These are phyloP conservation scores for Bryum argenteum DNA, from an alignment of 225 moss, liverwort and hornwort genomes.

Conservation along the genomic window DNA sequence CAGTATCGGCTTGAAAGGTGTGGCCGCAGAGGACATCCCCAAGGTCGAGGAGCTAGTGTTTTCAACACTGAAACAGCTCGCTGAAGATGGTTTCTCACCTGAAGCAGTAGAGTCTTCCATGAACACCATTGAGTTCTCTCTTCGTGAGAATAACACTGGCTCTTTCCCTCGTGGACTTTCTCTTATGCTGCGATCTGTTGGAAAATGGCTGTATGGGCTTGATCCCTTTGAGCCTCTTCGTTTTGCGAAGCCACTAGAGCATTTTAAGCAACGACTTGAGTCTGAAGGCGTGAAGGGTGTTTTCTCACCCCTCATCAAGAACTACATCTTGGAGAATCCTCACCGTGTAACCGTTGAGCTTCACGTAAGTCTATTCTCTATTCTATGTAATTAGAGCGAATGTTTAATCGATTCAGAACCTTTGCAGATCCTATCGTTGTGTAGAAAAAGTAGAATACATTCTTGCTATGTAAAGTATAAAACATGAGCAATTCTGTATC, in stretches of 20 bases:
- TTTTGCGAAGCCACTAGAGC: conserved; percentile 94
- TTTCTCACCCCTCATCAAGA: conserved; percentile 90
- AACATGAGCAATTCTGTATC: too few relatives aligned
- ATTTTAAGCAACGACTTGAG: conserved; percentile 78
- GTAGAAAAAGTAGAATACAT: too few relatives aligned
- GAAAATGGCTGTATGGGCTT: conserved; percentile 96
- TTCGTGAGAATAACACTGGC: conserved; percentile 97
- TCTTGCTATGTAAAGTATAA: too few relatives aligned
- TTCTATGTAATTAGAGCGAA: background rate
- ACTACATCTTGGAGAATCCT: conserved; percentile 82
- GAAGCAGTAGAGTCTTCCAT: conserved; percentile 97
- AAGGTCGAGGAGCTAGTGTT: conserved; percentile 93
- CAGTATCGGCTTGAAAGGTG: conserved; percentile 91
- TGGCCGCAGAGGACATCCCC: conserved; percentile 70
- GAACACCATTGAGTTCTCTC: conserved; percentile 89
- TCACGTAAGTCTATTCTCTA: conserved; percentile 53
- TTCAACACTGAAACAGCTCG: conserved; percentile 73
- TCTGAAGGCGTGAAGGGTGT: conserved; percentile 89
- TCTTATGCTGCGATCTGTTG: conserved; percentile 95
- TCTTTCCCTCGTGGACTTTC: conserved; percentile 97
- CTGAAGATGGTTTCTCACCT: conserved; percentile 75
- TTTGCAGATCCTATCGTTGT: too few relatives aligned
- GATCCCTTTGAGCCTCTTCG: conserved; percentile 97
- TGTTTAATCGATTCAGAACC: too few relatives aligned
- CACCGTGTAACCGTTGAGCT: conserved; percentile 95